phyloP scores from a whole-genome alignment of 257 asterid genomes.

The Solanum virginianum region DNA sequence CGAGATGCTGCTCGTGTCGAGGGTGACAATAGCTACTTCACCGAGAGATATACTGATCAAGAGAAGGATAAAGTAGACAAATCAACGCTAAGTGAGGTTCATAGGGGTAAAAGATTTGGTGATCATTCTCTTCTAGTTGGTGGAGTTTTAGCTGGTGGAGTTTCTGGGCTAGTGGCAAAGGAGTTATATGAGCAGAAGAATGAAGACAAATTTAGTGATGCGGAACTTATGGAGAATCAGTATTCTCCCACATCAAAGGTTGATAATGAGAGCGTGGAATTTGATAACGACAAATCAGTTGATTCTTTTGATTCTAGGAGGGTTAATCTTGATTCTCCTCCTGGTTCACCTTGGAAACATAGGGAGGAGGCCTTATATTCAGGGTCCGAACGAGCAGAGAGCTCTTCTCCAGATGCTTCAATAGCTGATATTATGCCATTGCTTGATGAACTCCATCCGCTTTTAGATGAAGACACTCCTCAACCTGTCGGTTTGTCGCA shows the following conservation, averaged over 20 bases:
- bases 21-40: slow-evolving; percentile 14
- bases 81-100: slow-evolving; percentile 10
- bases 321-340: slow-evolving; percentile 22
- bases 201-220: slow-evolving; percentile 10
- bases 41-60: slow-evolving; percentile 27
- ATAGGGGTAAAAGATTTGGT: slow-evolving; percentile 17
- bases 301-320: not conserved
- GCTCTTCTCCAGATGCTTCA: slow-evolving; percentile 83
- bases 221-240: slow-evolving; percentile 9
- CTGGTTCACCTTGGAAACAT: slow-evolving; percentile 27
- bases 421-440: slow-evolving; percentile 84
- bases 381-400: slow-evolving; percentile 67
- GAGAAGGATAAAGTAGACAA: slow-evolving; percentile 14
- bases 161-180: slow-evolving; percentile 8
- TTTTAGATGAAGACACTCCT: slow-evolving; percentile 50
- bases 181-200: not conserved
- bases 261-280: not conserved
- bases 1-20: slow-evolving; percentile 24
- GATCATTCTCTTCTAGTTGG: slow-evolving; percentile 20
- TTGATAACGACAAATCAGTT: not conserved
- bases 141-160: slow-evolving; percentile 29
- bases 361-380: slow-evolving; percentile 12
- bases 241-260: not conserved
- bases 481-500: slow-evolving; percentile 21
- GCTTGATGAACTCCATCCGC: slow-evolving; percentile 89